Evolutionary conservation across 2,329 filamentous ascomycete species (phyloP), one percentile per base, ranked within the genome.

Genomic region (Chrysoporthe cubensis): DNA sequence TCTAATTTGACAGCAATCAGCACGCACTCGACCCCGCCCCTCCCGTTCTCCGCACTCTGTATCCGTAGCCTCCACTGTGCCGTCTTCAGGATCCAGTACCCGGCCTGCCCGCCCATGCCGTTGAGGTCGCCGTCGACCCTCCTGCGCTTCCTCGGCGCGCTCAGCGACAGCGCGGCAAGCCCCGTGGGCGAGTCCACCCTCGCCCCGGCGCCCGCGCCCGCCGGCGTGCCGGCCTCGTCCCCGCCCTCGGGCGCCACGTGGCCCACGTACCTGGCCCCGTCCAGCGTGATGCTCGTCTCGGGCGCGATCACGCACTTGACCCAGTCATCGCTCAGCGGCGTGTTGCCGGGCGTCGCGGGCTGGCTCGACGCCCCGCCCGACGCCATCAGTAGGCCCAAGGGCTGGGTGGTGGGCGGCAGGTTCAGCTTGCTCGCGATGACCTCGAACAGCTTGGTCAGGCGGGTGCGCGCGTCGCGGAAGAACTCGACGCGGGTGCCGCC

Each of bases 391-490:
- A 92, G 79, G 8, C 91, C 90, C 0, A 91, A 78, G 0, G 90
- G 87, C 68, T 86, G 82, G 0, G 82, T 84, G 0, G 84, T 85
- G 0, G 82, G 81, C 13, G 91, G 88, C 6, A 94, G 78, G 70
- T 90, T 91, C 72, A 96, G 86, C 77, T 95, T 96, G 44, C 90
- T 90, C 2, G 91, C 88, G n/a, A 97, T 85, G 9, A 97, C 90
- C 73, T 93, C 90, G 71, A 96, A 88, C 6, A 97, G 81, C 65
- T 89, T 90, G 0, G 88, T 85, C 21, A 97, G 84, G 64, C 92
- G 86, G 13, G 87, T 84, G 71, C 91, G 90, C 5, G 89, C 87
- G 59, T 91, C 86, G 16, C 88, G 87, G 72, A 91, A 87, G 79
- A 97, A 96, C 71, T 92, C 88, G 1, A 88, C 90, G n/a, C 88